Evolutionary conservation across 2,329 filamentous ascomycete genomes (phyloP).

Genomic region (Uncinocarpus reesii): DNA sequence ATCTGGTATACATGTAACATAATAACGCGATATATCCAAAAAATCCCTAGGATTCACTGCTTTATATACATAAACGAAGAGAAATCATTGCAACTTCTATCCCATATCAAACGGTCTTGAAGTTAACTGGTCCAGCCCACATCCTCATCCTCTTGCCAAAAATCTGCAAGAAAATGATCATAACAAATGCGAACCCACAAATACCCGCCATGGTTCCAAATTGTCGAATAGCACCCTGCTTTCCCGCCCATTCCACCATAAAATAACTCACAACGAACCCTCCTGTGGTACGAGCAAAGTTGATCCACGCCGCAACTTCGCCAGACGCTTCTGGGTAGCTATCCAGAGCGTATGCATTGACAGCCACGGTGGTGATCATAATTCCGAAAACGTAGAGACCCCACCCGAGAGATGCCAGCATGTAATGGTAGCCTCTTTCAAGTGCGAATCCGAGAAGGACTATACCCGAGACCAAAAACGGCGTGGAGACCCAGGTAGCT

Average conservation of each 20-base stretch:
- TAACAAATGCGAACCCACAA: conserved; percentile 28
- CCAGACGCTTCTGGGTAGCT: conserved; percentile 47
- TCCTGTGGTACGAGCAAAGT: conserved; percentile 40
- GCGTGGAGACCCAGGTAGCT: conserved; percentile 40
- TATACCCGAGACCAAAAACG: conserved; percentile 43
- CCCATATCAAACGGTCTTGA: conserved; percentile 22
- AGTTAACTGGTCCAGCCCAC: conserved; percentile 29
- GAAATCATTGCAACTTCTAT: background rate
- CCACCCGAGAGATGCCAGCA: conserved; percentile 42
- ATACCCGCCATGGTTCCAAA: conserved; percentile 42
- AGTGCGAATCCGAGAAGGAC: conserved; percentile 46
- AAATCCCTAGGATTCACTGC: background rate
- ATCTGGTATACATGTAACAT: too few relatives aligned
- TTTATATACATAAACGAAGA: background rate
- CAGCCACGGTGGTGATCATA: conserved; percentile 45
- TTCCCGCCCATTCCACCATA: conserved; percentile 42
- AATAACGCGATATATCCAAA: too few relatives aligned
- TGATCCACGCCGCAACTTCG: conserved; percentile 45
- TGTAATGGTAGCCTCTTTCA: conserved; percentile 43
- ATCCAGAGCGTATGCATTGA: conserved; percentile 46
- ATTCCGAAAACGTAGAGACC: conserved; percentile 48
- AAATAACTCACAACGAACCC: conserved; percentile 47
- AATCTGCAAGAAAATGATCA: conserved; percentile 29
- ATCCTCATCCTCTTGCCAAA: conserved; percentile 32
- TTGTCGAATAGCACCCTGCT: conserved; percentile 36